Evolutionary conservation across 345 rosid genomes (phyloP).

Genomic region (Populus simonii): DNA sequence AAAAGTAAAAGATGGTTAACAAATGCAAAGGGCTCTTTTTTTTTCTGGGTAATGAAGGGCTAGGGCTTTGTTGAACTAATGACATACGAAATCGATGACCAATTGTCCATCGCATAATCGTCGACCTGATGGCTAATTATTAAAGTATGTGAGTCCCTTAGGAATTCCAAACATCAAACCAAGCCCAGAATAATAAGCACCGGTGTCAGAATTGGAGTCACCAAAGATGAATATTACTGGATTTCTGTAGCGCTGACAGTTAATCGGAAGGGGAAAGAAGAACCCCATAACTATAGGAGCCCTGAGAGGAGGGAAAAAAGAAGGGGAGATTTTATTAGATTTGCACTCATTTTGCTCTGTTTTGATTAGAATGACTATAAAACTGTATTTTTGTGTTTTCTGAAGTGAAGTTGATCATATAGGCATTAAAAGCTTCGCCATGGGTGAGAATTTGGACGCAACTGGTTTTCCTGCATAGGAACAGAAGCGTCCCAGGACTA

Average conservation of each 20-base stretch:
- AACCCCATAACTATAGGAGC: neutral
- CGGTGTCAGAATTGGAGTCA: constrained; percentile 28
- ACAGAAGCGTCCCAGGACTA: neutral
- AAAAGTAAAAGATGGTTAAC: neutral
- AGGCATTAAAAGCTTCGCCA: neutral
- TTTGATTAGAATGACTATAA: neutral
- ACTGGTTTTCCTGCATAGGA: neutral
- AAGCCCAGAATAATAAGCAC: constrained; percentile 21
- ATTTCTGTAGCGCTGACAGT: constrained; percentile 26
- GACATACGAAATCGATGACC: constrained; percentile 56
- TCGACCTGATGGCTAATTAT: constrained; percentile 34
- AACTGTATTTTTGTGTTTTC: neutral
- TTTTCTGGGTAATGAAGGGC: neutral
- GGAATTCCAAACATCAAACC: constrained; percentile 38
- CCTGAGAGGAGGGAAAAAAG: too few relatives aligned
- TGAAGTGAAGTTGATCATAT: neutral
- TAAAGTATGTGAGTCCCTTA: constrained; percentile 49
- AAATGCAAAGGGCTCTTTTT: neutral
- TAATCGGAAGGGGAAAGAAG: constrained; percentile 20
- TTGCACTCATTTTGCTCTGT: neutral
- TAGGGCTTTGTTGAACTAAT: constrained; percentile 15
- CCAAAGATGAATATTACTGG: constrained; percentile 23
- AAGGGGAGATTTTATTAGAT: neutral
- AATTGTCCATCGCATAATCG: constrained; percentile 46
- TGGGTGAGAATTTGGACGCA: neutral